Conservation (phyloP, 768 basidiomycete species). For the Boletus eberwhitei region DNA sequence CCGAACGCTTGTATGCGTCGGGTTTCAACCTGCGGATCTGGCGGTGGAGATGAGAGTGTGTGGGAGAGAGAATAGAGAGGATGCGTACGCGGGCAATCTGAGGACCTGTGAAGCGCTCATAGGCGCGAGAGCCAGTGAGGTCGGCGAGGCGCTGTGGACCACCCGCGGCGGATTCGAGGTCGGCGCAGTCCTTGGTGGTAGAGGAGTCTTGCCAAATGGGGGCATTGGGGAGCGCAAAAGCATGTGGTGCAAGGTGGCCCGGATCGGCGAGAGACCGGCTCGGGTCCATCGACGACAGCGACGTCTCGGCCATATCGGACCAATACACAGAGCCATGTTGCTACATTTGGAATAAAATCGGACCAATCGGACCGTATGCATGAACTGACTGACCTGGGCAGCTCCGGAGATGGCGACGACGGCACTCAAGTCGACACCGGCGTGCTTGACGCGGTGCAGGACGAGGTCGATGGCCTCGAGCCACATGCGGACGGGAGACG, state of each 20-base stretch:
- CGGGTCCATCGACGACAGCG: background rate
- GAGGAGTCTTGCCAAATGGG: constrained; percentile 9
- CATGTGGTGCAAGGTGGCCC: background rate
- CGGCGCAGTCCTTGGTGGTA: background rate
- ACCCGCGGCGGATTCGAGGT: background rate
- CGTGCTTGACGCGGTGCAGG: background rate
- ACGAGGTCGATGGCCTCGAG: constrained; percentile 8
- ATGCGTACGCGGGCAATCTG: constrained; percentile 3
- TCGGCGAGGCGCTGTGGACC: background rate
- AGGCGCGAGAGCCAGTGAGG: constrained; percentile 3
- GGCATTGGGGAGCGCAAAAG: background rate
- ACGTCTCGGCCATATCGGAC: background rate
- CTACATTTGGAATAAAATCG: background rate
- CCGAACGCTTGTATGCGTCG: background rate
- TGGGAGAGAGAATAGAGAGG: background rate
- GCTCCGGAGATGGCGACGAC: constrained; percentile 2
- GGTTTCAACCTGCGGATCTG: constrained; percentile 2
- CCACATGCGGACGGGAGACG: constrained; percentile 7
- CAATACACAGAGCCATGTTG: constrained; percentile 9
- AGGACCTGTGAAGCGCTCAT: constrained; percentile 7
- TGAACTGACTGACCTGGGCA: background rate
- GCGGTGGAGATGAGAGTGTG: background rate
- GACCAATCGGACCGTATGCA: background rate
- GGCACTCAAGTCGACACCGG: background rate
- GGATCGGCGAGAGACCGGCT: background rate